Conservation (phyloP, 83 land plant species). For the Diphasiastrum complanatum region DNA sequence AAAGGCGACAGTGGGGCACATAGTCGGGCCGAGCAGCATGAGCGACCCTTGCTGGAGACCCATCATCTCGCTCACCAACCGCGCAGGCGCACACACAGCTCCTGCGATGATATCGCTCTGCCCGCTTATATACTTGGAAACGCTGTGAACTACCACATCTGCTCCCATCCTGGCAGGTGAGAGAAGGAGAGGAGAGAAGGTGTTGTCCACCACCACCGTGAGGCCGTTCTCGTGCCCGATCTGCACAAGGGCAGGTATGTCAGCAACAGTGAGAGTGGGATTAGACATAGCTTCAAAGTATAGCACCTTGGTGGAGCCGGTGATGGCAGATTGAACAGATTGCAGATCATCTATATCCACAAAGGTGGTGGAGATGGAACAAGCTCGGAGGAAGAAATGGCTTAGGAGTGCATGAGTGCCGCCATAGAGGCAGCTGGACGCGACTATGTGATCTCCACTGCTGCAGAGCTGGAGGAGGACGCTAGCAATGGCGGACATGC, state of each 20-base stretch:
- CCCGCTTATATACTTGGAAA: slow-evolving; percentile 85
- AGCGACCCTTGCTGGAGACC: slow-evolving; percentile 81
- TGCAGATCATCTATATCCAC: slow-evolving; percentile 45
- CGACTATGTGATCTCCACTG: slow-evolving; percentile 71
- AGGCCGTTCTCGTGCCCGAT: slow-evolving; percentile 58
- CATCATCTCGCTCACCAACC: slow-evolving; percentile 76
- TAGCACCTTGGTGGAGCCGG: slow-evolving; percentile 52
- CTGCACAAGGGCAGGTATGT: slow-evolving; percentile 53
- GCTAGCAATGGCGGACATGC: slow-evolving; percentile 87
- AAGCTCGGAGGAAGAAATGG: slow-evolving; percentile 66
- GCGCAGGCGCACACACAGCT: slow-evolving; percentile 76
- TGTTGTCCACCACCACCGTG: slow-evolving; percentile 82
- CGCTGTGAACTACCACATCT: slow-evolving; percentile 87
- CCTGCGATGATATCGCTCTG: slow-evolving; percentile 92
- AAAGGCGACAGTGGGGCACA: slow-evolving; percentile 88
- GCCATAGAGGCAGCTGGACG: slow-evolving; percentile 71
- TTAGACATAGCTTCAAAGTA: slow-evolving; percentile 74
- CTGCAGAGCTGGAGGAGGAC: slow-evolving; percentile 70
- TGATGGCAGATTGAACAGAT: slow-evolving; percentile 46
- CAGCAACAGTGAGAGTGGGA: slow-evolving; percentile 71
- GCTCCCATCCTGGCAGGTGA: slow-evolving; percentile 81
- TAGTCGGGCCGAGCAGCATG: slow-evolving; percentile 90
- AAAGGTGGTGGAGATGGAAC: slow-evolving; percentile 60
- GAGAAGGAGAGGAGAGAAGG: slow-evolving; percentile 75
- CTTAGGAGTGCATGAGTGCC: slow-evolving; percentile 79